Evolutionary conservation across 1,284 basidiomycete genomes (phyloP).

Genomic region (Trichosporon ovoides): DNA sequence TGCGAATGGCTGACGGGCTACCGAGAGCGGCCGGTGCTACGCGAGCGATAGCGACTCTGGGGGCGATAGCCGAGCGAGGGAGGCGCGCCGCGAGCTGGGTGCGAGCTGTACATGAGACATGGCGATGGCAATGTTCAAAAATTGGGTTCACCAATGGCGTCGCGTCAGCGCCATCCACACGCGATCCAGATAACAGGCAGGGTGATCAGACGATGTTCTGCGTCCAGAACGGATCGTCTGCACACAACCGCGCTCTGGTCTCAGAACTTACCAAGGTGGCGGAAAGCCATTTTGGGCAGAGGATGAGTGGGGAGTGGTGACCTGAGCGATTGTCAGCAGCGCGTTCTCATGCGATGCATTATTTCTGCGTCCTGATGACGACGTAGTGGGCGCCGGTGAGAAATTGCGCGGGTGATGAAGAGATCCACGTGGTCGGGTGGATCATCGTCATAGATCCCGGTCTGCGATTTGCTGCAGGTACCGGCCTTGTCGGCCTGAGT

Average conservation of each 20-base stretch:
- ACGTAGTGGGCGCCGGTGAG: conserved; percentile 1
- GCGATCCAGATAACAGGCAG: no score
- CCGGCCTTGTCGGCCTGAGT: background rate
- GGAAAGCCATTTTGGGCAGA: conserved; percentile 33
- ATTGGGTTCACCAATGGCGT: background rate
- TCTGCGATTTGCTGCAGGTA: conserved; percentile 1
- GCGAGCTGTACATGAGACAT: conserved; percentile 23
- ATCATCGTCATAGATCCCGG: no score
- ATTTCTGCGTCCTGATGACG: background rate
- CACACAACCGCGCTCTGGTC: background rate
- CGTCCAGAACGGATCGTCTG: background rate
- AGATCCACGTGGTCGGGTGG: background rate
- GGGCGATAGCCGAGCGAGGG: conserved; percentile 25
- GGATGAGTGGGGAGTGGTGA: conserved; percentile 2
- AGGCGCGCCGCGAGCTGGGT: conserved; percentile 18
- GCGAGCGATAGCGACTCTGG: conserved; percentile 18
- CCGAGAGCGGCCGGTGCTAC: conserved; percentile 9
- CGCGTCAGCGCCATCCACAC: background rate
- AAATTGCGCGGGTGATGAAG: background rate
- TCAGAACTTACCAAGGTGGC: conserved; percentile 33
- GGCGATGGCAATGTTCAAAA: background rate
- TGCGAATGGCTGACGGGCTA: background rate
- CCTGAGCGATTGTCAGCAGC: background rate
- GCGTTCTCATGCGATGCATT: background rate
- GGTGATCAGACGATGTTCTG: background rate